phyloP scores from a whole-genome alignment of 345 rosid species.

The Eucalyptus paniculata region DNA sequence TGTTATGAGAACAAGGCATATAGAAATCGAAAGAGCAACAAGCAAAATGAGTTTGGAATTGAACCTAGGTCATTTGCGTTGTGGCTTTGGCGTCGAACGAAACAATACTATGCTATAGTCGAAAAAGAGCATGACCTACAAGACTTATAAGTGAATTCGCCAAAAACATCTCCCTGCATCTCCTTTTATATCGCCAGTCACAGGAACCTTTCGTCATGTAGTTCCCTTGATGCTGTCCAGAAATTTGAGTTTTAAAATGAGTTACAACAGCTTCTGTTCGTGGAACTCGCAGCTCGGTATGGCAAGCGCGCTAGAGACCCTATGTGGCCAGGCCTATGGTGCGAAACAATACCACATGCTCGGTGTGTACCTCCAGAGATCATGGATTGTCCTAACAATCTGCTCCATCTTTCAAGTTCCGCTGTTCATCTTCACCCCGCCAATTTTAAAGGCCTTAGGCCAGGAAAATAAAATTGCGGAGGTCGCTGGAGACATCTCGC shows the following conservation, averaged over 20 bases:
- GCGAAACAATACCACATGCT: conserved; percentile 76
- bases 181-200: not conserved
- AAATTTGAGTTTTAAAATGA: not conserved
- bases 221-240: not conserved
- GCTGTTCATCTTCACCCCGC: conserved; percentile 34
- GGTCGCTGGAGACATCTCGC: conserved; percentile 28
- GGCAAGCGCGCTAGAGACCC: conserved; percentile 77
- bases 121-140: not conserved
- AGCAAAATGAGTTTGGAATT: not conserved
- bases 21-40: not conserved
- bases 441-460: conserved; percentile 40
- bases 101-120: not conserved
- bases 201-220: not conserved
- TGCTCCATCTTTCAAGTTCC: conserved; percentile 37
- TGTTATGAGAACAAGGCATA: not conserved
- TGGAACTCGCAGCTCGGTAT: conserved; percentile 50
- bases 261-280: not conserved
- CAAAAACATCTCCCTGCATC: not conserved
- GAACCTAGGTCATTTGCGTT: not conserved
- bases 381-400: conserved; percentile 48
- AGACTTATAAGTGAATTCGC: not conserved
- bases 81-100: not conserved
- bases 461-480: conserved; percentile 39
- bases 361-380: conserved; percentile 71
- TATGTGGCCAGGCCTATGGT: conserved; percentile 86